A percentile compares a stretch with the other conserved stretches of the same genome.
These are phyloP conservation scores for Hymenoscyphus repandus DNA, from an alignment of 2,329 filamentous ascomycete species.

Conservation along the genomic window DNA sequence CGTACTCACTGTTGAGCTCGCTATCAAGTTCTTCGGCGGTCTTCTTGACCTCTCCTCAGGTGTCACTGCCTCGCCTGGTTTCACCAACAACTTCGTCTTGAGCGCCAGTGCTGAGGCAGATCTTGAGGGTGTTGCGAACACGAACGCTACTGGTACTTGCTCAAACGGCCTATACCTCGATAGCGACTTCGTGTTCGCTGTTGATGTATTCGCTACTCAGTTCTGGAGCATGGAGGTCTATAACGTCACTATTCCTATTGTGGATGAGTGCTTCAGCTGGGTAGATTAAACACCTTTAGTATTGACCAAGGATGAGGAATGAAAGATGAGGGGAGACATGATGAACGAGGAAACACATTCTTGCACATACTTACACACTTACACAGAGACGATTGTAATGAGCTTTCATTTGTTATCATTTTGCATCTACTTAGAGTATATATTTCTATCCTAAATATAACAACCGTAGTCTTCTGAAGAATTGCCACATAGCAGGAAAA, in stretches of 20 bases:
- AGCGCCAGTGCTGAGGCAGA: slow-evolving; percentile 25
- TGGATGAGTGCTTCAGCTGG: slow-evolving; percentile 28
- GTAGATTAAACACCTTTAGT: slow-evolving; percentile 5
- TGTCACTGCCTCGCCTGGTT: slow-evolving; percentile 33
- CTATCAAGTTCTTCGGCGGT: slow-evolving; percentile 34
- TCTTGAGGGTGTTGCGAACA: slow-evolving; percentile 15
- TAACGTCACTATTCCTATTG: slow-evolving; percentile 23
- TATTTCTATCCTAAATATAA: too few species aligned
- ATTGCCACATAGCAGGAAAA: too few species aligned
- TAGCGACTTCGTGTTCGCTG: slow-evolving; percentile 27
- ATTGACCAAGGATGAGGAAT: neutral
- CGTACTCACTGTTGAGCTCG: slow-evolving; percentile 36
- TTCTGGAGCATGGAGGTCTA: slow-evolving; percentile 26
- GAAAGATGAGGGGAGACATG: neutral
- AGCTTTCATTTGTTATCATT: too few species aligned
- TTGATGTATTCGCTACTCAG: slow-evolving; percentile 28
- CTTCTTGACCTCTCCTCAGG: slow-evolving; percentile 36
- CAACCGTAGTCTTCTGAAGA: too few species aligned
- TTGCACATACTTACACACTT: too few species aligned
- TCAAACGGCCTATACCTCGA: slow-evolving; percentile 23
- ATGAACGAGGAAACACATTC: neutral
- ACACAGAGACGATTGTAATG: too few species aligned
- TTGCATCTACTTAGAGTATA: too few species aligned
- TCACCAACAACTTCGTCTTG: slow-evolving; percentile 34
- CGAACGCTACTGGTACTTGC: slow-evolving; percentile 21